Percentiles rank a stretch among this genome's conserved stretches.
Conservation (phyloP, 768 basidiomycete genomes). For the Tulasnella sp. region DNA sequence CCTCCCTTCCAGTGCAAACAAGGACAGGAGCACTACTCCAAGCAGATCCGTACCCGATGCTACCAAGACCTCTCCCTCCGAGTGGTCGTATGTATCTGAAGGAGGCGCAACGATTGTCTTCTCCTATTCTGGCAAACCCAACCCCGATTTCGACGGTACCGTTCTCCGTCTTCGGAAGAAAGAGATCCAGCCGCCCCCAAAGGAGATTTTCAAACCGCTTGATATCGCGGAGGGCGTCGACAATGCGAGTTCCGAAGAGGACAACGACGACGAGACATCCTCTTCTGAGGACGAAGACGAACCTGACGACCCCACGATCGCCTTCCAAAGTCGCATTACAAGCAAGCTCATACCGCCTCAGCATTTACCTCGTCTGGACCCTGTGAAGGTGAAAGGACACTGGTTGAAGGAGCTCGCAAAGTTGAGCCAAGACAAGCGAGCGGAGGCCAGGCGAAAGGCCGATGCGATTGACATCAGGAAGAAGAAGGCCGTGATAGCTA, state of each 20-base stretch:
- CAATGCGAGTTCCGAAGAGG: conserved; percentile 25
- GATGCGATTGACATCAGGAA: conserved; percentile 47
- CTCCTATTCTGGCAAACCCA: conserved; percentile 51
- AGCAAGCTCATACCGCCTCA: conserved; percentile 46
- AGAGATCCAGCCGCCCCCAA: conserved; percentile 14
- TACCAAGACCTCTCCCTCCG: conserved; percentile 27
- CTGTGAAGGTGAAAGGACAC: conserved; percentile 32
- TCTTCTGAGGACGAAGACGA: conserved; percentile 27
- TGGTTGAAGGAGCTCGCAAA: conserved; percentile 52
- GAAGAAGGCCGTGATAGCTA: conserved; percentile 56
- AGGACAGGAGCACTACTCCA: no score
- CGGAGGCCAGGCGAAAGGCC: conserved; percentile 39
- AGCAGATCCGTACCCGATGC: conserved; percentile 13
- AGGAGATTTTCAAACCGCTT: conserved; percentile 1
- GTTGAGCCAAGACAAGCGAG: conserved; percentile 40
- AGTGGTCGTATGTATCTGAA: conserved; percentile 84
- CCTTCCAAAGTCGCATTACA: conserved; percentile 55
- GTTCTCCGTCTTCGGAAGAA: conserved; percentile 70
- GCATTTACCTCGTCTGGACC: conserved; percentile 46
- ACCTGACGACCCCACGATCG: conserved; percentile 32
- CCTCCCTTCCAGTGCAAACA: no score
- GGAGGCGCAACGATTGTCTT: conserved; percentile 89
- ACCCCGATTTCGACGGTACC: conserved; percentile 43
- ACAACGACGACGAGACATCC: conserved; percentile 16
- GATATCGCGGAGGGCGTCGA: neutral